Conservation (phyloP, 192 early-diverging fungal genomes). For the Backusella tuberculispora region DNA sequence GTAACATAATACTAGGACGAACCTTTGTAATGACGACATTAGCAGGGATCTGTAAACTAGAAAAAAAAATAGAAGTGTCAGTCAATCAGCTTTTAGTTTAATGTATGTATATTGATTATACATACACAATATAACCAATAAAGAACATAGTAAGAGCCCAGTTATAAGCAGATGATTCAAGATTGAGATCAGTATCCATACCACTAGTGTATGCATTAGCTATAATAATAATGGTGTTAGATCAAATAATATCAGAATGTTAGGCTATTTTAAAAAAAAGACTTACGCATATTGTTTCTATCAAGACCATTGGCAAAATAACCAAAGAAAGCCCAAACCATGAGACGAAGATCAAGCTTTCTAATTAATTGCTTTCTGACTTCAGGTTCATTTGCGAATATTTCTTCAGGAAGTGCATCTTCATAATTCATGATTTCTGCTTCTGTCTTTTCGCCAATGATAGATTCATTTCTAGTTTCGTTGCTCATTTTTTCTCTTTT, state of each 20-base stretch:
- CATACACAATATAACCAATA: constrained; percentile 51
- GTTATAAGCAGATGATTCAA: constrained; percentile 52
- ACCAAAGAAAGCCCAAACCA: constrained; percentile 42
- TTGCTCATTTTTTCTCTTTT: not conserved
- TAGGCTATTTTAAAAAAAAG: not conserved
- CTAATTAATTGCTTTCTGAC: constrained; percentile 23
- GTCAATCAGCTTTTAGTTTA: not conserved
- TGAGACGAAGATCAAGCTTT: constrained; percentile 36
- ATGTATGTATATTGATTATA: not conserved
- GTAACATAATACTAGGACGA: constrained; percentile 36
- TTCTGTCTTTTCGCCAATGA: not conserved
- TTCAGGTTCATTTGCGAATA: constrained; percentile 10
- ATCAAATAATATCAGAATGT: not conserved
- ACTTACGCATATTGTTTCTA: constrained; percentile 36
- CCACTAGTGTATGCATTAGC: constrained; percentile 43
- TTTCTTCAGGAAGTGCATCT: not conserved
- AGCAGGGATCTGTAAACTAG: constrained; percentile 33
- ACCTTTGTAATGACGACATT: constrained; percentile 34
- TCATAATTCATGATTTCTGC: not conserved
- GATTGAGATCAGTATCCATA: constrained; percentile 45
- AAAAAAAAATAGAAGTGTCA: not conserved
- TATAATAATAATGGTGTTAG: not conserved
- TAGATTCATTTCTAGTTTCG: constrained; percentile 2
- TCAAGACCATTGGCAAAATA: constrained; percentile 46
- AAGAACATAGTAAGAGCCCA: constrained; percentile 70